Evolutionary conservation across 2,329 filamentous ascomycete genomes (phyloP).

Genomic region (Fusarium concolor): DNA sequence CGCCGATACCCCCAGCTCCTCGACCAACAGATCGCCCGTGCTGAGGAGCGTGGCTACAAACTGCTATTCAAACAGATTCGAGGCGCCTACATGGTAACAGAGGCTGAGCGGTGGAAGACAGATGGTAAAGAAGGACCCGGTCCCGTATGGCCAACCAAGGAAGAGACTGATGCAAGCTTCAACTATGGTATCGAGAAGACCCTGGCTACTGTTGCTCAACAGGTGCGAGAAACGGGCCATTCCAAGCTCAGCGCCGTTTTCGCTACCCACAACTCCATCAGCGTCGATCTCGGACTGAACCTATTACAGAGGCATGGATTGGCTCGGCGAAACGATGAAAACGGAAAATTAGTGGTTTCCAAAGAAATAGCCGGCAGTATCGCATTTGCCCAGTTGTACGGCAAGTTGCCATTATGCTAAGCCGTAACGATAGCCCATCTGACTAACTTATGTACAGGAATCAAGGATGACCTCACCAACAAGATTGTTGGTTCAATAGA

Average conservation of each 20-base stretch:
- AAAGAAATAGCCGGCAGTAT: slow-evolving; percentile 25
- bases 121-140: slow-evolving; percentile 14
- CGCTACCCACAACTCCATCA: slow-evolving; percentile 28
- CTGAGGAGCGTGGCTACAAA: slow-evolving; percentile 36
- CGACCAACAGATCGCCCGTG: slow-evolving; percentile 36
- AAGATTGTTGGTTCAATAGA: slow-evolving; percentile 23
- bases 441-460: background rate
- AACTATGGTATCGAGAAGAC: slow-evolving; percentile 31
- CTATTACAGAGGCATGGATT: slow-evolving; percentile 17
- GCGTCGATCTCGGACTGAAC: slow-evolving; percentile 23
- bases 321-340: slow-evolving; percentile 2
- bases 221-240: slow-evolving; percentile 7
- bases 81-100: slow-evolving; percentile 27
- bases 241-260: slow-evolving; percentile 26
- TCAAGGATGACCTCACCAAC: slow-evolving; percentile 37
- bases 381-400: slow-evolving; percentile 27
- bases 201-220: slow-evolving; percentile 7
- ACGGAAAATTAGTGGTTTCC: slow-evolving; percentile 4
- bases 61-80: slow-evolving; percentile 34
- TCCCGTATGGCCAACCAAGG: slow-evolving; percentile 23
- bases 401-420: background rate
- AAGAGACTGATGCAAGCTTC: slow-evolving; percentile 23
- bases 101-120: slow-evolving; percentile 23
- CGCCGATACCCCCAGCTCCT: slow-evolving; percentile 38
- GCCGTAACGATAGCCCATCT: background rate